phyloP scores from a whole-genome alignment of 2,329 filamentous ascomycete genomes.

The Clathrospora elynae region DNA sequence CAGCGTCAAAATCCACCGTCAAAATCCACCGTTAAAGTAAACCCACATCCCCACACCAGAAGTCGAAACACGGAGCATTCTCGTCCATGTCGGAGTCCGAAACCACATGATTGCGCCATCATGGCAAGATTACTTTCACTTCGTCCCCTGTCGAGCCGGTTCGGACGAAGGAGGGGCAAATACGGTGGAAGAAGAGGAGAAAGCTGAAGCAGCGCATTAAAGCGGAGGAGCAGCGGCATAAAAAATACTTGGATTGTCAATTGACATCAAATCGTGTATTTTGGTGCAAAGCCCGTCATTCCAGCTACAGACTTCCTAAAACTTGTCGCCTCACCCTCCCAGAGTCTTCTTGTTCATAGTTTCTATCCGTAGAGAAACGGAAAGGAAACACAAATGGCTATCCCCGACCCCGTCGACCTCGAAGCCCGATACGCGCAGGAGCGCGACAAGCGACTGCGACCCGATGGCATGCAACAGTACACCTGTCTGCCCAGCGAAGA shows the following conservation, averaged over 20 bases:
- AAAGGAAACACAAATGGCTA: conserved; percentile 1
- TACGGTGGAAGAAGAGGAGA: neutral
- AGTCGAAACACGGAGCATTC: conserved; percentile 5
- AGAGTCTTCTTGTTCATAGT: neutral
- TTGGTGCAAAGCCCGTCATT: neutral
- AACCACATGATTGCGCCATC: neutral
- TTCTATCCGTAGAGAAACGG: neutral
- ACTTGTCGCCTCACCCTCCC: neutral
- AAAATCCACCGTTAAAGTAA: conserved; percentile 6
- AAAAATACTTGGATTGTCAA: neutral
- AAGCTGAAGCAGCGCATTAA: neutral
- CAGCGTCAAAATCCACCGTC: too few relatives aligned
- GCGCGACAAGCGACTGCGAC: conserved; percentile 8
- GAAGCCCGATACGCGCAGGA: conserved; percentile 5
- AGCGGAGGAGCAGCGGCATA: neutral
- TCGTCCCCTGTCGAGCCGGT: neutral
- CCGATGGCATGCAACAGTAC: conserved; percentile 8
- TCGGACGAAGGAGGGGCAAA: neutral
- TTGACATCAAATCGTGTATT: neutral
- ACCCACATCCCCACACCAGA: conserved; percentile 1
- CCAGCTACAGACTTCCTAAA: neutral
- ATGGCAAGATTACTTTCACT: neutral
- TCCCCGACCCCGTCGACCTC: conserved; percentile 1
- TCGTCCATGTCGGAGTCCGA: conserved; percentile 4
- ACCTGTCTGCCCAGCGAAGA: conserved; percentile 2